A percentile compares a stretch with the other conserved stretches of the same genome.
Conservation (phyloP, 2,329 filamentous ascomycete species). For the Pseudogymnoascus sp. region DNA sequence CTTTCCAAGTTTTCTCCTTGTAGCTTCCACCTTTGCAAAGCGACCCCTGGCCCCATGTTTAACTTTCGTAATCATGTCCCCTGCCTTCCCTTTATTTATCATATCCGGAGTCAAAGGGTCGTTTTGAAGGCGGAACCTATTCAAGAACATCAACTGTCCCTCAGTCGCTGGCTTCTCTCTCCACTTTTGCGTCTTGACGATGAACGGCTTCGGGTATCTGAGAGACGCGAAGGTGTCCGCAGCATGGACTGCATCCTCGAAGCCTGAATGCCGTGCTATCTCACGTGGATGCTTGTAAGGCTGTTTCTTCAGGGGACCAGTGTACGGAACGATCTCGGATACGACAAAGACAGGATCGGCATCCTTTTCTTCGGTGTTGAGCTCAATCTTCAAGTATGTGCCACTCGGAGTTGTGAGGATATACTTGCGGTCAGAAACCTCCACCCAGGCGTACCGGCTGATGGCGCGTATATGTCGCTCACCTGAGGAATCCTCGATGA, state of each 20-base stretch:
- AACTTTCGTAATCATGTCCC: conserved; percentile 87
- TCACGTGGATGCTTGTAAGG: conserved; percentile 63
- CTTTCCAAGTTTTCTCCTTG: conserved; percentile 43
- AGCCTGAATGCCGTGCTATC: conserved; percentile 57
- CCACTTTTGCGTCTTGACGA: conserved; percentile 63
- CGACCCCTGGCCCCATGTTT: conserved; percentile 70
- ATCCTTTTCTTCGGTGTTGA: conserved; percentile 28
- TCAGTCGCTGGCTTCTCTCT: conserved; percentile 56
- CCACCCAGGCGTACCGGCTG: conserved; percentile 76
- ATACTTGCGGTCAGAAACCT: conserved; percentile 62
- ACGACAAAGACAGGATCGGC: conserved; percentile 19
- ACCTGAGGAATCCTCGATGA: conserved; percentile 72
- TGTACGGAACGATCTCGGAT: conserved; percentile 32
- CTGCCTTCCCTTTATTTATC: conserved; percentile 71
- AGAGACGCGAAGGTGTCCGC: conserved; percentile 72
- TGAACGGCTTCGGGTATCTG: conserved; percentile 59
- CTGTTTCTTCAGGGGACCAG: conserved; percentile 15
- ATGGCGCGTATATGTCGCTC: conserved; percentile 72
- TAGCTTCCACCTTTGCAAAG: conserved; percentile 47
- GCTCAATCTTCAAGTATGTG: conserved; percentile 51
- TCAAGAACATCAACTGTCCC: conserved; percentile 62
- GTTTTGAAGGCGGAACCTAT: conserved; percentile 52
- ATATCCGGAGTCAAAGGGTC: conserved; percentile 47
- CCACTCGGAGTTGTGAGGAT: conserved; percentile 60
- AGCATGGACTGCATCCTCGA: conserved; percentile 72